phyloP scores from a whole-genome alignment of 768 basidiomycete genomes.

The Tulasnella calospora region DNA sequence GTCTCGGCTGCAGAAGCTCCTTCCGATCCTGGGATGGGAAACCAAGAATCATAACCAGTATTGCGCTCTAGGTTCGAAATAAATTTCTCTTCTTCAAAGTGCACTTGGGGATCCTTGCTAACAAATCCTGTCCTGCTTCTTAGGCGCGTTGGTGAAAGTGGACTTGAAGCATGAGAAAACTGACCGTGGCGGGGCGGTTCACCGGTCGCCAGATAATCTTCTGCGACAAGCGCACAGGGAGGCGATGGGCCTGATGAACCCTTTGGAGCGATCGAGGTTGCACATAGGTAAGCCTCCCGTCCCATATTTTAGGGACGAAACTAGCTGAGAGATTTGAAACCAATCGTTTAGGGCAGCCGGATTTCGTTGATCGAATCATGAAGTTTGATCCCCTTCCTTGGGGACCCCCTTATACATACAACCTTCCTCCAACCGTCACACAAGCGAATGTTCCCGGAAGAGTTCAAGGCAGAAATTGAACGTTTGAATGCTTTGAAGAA shows the following conservation, averaged over 20 bases:
- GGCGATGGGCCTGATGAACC: neutral
- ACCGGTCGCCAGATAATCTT: neutral
- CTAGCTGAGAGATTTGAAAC: neutral
- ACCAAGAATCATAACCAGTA: neutral
- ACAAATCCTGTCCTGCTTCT: neutral
- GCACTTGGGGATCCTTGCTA: neutral
- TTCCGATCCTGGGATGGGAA: neutral
- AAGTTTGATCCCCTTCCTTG: neutral
- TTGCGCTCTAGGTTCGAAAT: neutral
- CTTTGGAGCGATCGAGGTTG: neutral
- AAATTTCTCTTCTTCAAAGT: neutral
- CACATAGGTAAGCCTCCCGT: neutral
- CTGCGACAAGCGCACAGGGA: neutral
- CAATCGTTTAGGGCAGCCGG: neutral
- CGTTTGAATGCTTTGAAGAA: no score
- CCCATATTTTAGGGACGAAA: no score
- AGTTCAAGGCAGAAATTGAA: no score
- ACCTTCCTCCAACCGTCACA: neutral
- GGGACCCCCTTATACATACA: no score
- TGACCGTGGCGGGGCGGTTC: no score
- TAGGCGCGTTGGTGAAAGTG: neutral
- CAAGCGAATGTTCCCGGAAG: no score
- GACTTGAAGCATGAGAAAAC: neutral
- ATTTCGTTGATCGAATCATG: neutral
- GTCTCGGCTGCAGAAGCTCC: neutral